A percentile compares a stretch with the other conserved stretches of the same genome.
Evolutionary conservation across 139 green algal genomes (phyloP).

Genomic region (Chlamydomonas schloesseri): DNA sequence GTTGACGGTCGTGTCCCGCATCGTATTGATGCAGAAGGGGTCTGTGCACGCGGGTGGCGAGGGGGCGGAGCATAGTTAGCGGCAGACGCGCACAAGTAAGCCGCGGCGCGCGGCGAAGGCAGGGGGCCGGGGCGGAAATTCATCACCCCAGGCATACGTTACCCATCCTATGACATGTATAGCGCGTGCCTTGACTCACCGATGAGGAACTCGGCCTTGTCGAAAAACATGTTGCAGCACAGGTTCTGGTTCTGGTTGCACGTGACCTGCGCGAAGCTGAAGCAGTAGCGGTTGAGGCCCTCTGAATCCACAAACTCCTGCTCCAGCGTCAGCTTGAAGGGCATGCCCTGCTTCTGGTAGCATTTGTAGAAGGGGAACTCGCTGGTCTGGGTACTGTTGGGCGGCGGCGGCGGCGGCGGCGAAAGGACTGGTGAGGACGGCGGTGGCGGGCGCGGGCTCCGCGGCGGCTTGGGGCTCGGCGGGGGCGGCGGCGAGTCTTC

Average conservation of each 20-base stretch:
- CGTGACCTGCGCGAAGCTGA: neutral
- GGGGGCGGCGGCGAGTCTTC: neutral
- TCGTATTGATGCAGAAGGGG: neutral
- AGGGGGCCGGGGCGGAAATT: too few species aligned
- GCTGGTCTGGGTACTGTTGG: neutral
- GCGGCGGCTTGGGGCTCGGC: neutral
- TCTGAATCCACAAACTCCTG: neutral
- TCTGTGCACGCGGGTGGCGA: too few species aligned
- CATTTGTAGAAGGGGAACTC: constrained; percentile 30
- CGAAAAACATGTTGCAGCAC: constrained; percentile 11
- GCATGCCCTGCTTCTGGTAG: neutral
- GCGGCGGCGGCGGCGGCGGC: neutral
- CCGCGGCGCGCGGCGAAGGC: too few species aligned
- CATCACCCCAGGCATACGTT: too few species aligned
- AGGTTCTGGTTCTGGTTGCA: neutral
- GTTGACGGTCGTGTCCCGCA: neutral
- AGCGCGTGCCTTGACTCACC: constrained; percentile 6
- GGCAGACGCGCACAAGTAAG: too few species aligned
- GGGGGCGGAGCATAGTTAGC: neutral
- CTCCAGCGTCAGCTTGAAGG: neutral
- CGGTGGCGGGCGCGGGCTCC: neutral
- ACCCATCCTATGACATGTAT: too few species aligned
- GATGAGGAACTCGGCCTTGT: neutral
- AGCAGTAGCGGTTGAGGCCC: constrained; percentile 4
- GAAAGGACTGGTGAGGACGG: neutral